These are phyloP conservation scores for Yueomyces sp. DNA, from an alignment of 805 yeast species.

Conservation along the genomic window DNA sequence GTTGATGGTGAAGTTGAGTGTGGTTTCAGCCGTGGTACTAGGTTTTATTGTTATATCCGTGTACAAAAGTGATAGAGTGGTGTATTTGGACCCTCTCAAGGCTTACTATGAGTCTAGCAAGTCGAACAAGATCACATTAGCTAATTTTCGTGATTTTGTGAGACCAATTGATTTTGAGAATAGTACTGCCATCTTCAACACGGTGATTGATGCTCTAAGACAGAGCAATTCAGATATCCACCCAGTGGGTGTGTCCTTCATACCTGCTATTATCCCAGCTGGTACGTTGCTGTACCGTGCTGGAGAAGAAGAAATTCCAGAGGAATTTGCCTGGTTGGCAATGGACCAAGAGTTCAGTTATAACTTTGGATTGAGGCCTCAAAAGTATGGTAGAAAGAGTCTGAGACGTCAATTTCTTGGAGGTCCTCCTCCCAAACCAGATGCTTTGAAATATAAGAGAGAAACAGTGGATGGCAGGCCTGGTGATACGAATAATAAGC, in stretches of 20 bases:
- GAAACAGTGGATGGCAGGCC: neutral
- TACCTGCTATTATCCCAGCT: constrained; percentile 48
- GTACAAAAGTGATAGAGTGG: no score
- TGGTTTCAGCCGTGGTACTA: no score
- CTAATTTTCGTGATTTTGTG: constrained; percentile 14
- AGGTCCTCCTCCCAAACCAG: neutral
- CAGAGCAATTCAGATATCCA: constrained; percentile 37
- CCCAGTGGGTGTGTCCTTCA: constrained; percentile 44
- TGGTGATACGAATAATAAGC: neutral
- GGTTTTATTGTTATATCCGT: no score
- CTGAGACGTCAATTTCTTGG: neutral
- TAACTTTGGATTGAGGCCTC: constrained; percentile 26
- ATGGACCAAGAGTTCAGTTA: constrained; percentile 51
- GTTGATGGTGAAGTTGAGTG: no score
- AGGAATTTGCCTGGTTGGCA: constrained; percentile 47
- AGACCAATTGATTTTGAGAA: constrained; percentile 30
- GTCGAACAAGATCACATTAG: constrained; percentile 2
- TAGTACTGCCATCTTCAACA: constrained; percentile 43
- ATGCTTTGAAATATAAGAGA: neutral
- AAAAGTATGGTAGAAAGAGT: constrained; percentile 12
- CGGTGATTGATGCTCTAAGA: constrained; percentile 39
- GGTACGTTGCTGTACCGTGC: constrained; percentile 48
- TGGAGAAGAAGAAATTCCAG: constrained; percentile 32
- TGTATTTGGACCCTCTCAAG: no score
- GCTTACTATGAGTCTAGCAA: no score